Evolutionary conservation across 1,139 yeast species (phyloP).

Genomic region (Blastobotrys ciferrii): DNA sequence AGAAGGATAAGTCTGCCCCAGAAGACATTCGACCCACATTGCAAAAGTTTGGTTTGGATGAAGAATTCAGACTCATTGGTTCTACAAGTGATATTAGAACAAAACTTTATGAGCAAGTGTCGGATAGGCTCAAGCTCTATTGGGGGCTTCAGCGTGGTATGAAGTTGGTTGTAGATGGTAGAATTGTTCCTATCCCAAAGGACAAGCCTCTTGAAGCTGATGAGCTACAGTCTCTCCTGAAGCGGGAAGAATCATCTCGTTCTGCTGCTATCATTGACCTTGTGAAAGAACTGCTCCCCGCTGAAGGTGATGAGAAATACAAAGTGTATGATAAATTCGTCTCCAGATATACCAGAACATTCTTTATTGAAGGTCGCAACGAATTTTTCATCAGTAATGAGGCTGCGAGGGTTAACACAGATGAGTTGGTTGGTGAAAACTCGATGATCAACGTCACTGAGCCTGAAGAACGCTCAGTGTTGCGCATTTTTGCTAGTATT

Average conservation of each 20-base stretch:
- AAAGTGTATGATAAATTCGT: constrained; percentile 28
- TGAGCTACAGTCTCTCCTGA: background rate
- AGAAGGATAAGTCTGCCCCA: background rate
- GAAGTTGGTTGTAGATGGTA: constrained; percentile 5
- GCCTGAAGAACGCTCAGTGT: constrained; percentile 25
- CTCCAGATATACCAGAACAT: constrained; percentile 24
- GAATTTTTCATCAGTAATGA: constrained; percentile 16
- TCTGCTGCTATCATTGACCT: background rate
- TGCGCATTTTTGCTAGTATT: constrained; percentile 55
- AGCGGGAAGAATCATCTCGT: background rate
- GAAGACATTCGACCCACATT: background rate
- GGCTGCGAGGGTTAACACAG: constrained; percentile 21
- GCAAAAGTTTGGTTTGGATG: background rate
- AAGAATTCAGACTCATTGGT: constrained; percentile 1
- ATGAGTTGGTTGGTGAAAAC: constrained; percentile 20
- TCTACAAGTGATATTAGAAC: background rate
- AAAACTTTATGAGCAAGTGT: constrained; percentile 1
- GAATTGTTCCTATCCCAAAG: constrained; percentile 3
- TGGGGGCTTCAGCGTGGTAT: constrained; percentile 7
- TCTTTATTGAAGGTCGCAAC: constrained; percentile 19
- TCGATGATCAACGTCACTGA: constrained; percentile 22
- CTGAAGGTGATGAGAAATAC: constrained; percentile 7
- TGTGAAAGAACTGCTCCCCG: background rate
- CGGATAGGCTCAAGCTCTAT: background rate
- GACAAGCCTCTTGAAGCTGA: background rate